Conservation (phyloP, 305 asterid genomes). For the Fraxinus dipetala region DNA sequence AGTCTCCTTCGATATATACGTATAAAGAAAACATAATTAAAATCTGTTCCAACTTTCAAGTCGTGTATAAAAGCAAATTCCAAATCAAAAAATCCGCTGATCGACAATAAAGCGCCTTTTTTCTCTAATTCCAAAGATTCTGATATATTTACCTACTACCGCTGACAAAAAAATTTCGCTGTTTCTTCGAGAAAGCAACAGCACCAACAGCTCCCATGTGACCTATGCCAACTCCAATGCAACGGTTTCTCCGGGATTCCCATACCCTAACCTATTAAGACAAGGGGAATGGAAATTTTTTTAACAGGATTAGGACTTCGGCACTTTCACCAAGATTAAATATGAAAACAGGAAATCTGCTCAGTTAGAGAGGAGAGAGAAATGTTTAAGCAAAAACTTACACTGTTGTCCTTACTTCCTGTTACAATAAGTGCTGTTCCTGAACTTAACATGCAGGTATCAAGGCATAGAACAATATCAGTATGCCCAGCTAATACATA, state of each 20-base stretch:
- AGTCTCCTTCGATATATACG: neutral
- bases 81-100: neutral
- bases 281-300: conserved; percentile 22
- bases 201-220: conserved; percentile 92
- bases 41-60: neutral
- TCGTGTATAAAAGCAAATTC: neutral
- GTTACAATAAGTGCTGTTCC: conserved; percentile 75
- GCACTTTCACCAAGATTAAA: conserved; percentile 7
- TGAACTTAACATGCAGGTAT: conserved; percentile 64
- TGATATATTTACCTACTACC: conserved; percentile 74
- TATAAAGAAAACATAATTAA: neutral
- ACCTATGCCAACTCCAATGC: conserved; percentile 88
- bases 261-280: conserved; percentile 82
- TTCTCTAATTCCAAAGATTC: neutral
- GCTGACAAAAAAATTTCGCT: conserved; percentile 69
- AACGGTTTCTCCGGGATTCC: conserved; percentile 62
- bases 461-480: conserved; percentile 81
- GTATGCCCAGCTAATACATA: conserved; percentile 88
- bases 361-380: conserved; percentile 9
- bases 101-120: neutral
- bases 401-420: conserved; percentile 90
- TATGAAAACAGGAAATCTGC: neutral
- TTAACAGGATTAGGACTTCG: neutral
- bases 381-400: conserved; percentile 37
- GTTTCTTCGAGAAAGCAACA: conserved; percentile 76